phyloP scores from a whole-genome alignment of 2,329 filamentous ascomycete genomes.

The Ophiobolus disseminans region DNA sequence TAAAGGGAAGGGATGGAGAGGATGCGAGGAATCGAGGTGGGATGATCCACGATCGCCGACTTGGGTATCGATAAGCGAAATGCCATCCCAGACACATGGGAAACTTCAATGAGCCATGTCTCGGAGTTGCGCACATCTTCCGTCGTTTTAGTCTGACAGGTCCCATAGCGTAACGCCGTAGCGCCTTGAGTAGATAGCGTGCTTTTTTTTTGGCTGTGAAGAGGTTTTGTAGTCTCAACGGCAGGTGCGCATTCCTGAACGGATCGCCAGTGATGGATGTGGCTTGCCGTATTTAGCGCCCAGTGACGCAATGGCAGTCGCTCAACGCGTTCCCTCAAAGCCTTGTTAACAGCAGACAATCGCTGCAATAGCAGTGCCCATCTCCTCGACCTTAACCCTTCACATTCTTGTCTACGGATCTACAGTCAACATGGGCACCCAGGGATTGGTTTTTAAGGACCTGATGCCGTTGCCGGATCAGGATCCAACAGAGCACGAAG shows the following conservation, averaged over 20 bases:
- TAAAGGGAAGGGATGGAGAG: background rate
- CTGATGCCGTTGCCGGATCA: constrained; percentile 46
- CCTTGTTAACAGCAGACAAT: constrained; percentile 14
- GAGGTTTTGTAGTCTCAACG: background rate
- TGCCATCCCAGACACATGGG: constrained; percentile 14
- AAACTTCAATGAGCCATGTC: constrained; percentile 4
- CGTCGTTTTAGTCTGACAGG: background rate
- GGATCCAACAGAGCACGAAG: constrained; percentile 37
- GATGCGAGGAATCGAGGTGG: background rate
- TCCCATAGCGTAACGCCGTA: background rate
- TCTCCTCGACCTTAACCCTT: background rate
- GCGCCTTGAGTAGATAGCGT: background rate
- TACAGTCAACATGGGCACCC: constrained; percentile 35
- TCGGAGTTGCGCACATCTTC: background rate
- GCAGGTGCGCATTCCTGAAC: background rate
- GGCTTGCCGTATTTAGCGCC: constrained; percentile 21
- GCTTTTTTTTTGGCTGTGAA: background rate
- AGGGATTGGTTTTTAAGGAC: constrained; percentile 45
- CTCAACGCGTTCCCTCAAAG: background rate
- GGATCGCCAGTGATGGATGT: constrained; percentile 18
- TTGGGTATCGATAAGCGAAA: constrained; percentile 22
- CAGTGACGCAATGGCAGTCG: constrained; percentile 26
- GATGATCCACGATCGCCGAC: constrained; percentile 10
- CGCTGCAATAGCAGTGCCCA: background rate
- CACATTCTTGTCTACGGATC: background rate